A percentile compares a stretch with the other conserved stretches of the same genome.
phyloP scores from a whole-genome alignment of 257 asterid genomes.

The Haberlea rhodopensis region DNA sequence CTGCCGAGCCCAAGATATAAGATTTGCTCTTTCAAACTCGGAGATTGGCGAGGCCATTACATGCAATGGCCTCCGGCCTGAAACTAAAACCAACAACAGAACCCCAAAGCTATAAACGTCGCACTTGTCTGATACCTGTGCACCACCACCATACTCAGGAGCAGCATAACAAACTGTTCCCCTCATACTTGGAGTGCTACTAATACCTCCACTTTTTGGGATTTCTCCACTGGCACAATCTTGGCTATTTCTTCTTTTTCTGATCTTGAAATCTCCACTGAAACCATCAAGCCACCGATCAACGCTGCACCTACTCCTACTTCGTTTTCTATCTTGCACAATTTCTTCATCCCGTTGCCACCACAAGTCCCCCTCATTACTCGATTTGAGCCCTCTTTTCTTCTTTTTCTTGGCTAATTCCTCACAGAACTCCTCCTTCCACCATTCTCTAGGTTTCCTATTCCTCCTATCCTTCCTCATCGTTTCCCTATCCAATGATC shows the following conservation, averaged over 20 bases:
- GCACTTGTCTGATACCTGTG: constrained; percentile 67
- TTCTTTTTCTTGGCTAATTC: constrained; percentile 74
- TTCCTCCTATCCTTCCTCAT: constrained; percentile 49
- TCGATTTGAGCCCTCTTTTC: constrained; percentile 33
- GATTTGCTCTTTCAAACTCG: constrained; percentile 86
- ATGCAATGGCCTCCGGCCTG: constrained; percentile 86
- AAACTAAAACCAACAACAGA: constrained; percentile 61
- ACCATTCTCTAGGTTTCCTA: constrained; percentile 81
- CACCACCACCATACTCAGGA: constrained; percentile 81
- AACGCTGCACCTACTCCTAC: constrained; percentile 57
- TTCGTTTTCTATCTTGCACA: constrained; percentile 50
- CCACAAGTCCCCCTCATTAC: constrained; percentile 57
- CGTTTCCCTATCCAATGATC: constrained; percentile 52
- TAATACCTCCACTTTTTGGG: constrained; percentile 87
- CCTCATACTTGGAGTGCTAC: constrained; percentile 95
- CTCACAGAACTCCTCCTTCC: constrained; percentile 94
- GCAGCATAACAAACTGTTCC: constrained; percentile 94
- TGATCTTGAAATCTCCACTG: constrained; percentile 73
- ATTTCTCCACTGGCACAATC: constrained; percentile 70
- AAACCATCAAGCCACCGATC: constrained; percentile 86
- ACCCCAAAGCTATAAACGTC: constrained; percentile 95
- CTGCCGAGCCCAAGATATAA: constrained; percentile 89
- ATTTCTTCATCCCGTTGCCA: constrained; percentile 72
- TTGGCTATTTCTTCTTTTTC: constrained; percentile 63
- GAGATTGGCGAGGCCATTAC: constrained; percentile 93